Conservation (phyloP, 2,329 filamentous ascomycete species). For the Fusarium agapanthi region DNA sequence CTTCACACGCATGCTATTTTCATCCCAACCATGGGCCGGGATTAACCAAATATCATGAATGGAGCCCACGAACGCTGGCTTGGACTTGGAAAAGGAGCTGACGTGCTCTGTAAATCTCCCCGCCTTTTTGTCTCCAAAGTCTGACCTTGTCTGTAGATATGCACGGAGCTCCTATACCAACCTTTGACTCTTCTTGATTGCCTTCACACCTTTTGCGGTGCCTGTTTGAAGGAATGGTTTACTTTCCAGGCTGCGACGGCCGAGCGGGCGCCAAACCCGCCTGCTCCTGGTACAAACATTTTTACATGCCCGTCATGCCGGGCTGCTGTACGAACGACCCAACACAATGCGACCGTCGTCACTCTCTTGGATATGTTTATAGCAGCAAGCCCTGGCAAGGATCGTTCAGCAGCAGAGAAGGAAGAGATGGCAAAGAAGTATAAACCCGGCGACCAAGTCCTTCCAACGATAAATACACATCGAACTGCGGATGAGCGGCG, state of each 20-base stretch:
- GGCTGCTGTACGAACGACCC: slow-evolving; percentile 83
- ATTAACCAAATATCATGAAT: slow-evolving; percentile 51
- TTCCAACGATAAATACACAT: slow-evolving; percentile 67
- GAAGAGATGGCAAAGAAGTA: slow-evolving; percentile 79
- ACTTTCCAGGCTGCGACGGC: slow-evolving; percentile 74
- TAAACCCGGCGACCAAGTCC: slow-evolving; percentile 80
- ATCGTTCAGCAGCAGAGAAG: slow-evolving; percentile 75
- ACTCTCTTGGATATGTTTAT: slow-evolving; percentile 91
- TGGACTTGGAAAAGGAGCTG: slow-evolving; percentile 91
- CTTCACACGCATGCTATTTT: neutral
- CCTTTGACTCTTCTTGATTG: slow-evolving; percentile 92
- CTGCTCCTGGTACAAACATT: slow-evolving; percentile 57
- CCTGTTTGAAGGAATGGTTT: slow-evolving; percentile 97
- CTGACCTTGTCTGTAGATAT: slow-evolving; percentile 71
- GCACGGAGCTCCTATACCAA: slow-evolving; percentile 92
- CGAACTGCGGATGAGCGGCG: slow-evolving; percentile 63
- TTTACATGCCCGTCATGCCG: slow-evolving; percentile 96
- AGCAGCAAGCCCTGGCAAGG: slow-evolving; percentile 79
- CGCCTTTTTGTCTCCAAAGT: slow-evolving; percentile 20
- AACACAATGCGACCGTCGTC: slow-evolving; percentile 89
- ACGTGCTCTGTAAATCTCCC: slow-evolving; percentile 79
- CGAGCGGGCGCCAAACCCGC: slow-evolving; percentile 59
- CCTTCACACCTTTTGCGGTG: slow-evolving; percentile 94
- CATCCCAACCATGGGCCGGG: slow-evolving; percentile 27
- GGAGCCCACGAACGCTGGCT: slow-evolving; percentile 59